These are phyloP conservation scores for Diplodia intermedia DNA, from an alignment of 2,329 filamentous ascomycete species.

Conservation along the genomic window DNA sequence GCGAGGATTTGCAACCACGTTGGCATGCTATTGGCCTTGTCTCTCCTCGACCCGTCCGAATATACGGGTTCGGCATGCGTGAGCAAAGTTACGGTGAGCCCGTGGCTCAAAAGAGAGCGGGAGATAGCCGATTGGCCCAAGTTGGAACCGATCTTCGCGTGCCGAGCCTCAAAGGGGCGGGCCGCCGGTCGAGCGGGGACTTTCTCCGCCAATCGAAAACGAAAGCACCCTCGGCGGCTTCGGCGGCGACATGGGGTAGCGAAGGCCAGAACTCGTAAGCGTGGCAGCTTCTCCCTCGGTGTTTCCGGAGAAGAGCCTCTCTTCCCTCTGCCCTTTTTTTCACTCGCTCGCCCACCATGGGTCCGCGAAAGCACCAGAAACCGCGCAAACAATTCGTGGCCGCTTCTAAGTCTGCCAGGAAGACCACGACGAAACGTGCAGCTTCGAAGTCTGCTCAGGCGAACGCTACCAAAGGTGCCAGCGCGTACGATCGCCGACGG, in stretches of 20 bases:
- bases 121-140: neutral
- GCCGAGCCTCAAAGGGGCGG: neutral
- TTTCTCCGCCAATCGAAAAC: neutral
- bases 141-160: neutral
- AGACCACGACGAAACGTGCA: neutral
- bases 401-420: neutral
- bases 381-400: neutral
- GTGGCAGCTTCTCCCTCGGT: neutral
- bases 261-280: neutral
- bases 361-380: neutral
- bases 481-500: neutral
- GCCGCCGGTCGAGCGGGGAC: neutral
- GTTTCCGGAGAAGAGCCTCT: neutral
- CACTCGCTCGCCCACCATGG: neutral
- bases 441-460: too few species aligned
- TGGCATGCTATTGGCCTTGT: neutral
- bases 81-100: neutral
- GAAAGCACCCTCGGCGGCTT: neutral
- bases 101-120: neutral
- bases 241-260: neutral
- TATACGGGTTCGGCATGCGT: neutral
- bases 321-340: neutral
- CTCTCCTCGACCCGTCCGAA: neutral
- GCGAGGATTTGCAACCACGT: neutral
- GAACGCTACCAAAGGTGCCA: neutral